Conservation (phyloP, 805 yeast species). For the Candida nemodendra region DNA sequence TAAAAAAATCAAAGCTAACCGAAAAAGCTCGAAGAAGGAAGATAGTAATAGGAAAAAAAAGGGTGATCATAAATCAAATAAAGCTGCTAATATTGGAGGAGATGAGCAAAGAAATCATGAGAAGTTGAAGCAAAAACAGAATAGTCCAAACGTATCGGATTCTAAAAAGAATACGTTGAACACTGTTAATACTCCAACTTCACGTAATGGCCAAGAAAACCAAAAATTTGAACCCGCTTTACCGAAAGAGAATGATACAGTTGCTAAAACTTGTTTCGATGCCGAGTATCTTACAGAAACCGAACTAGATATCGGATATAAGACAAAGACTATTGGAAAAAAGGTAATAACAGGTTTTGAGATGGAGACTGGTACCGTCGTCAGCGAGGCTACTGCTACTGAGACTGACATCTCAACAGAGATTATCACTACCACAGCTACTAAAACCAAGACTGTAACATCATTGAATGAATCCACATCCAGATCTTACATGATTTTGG, state of each 20-base stretch:
- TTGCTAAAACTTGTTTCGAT: constrained; percentile 16
- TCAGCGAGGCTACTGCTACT: constrained; percentile 11
- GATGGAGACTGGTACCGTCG: constrained; percentile 16
- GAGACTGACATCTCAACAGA: constrained; percentile 9
- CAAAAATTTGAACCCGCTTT: too few relatives aligned
- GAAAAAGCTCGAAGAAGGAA: constrained; percentile 3
- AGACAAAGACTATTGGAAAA: constrained; percentile 15
- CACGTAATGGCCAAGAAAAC: not conserved
- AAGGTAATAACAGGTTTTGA: constrained; percentile 16
- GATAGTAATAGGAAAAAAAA: constrained; percentile 1
- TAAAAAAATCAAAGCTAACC: too few relatives aligned
- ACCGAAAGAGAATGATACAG: constrained; percentile 17
- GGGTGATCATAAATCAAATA: too few relatives aligned
- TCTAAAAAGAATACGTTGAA: too few relatives aligned
- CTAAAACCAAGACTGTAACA: constrained; percentile 13
- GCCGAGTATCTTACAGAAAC: constrained; percentile 15
- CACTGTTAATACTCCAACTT: too few relatives aligned
- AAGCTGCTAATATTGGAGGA: too few relatives aligned
- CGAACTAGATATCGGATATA: constrained; percentile 11
- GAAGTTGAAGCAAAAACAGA: constrained; percentile 2
- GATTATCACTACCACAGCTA: constrained; percentile 8
- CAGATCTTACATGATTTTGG: constrained; percentile 18
- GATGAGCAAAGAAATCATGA: constrained; percentile 2
- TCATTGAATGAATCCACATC: constrained; percentile 17
- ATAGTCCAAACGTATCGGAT: too few relatives aligned